Percentiles rank a stretch among this genome's conserved stretches.
Evolutionary conservation across 78 protist genomes (phyloP).

Genomic region (Speleostelium caveatum): DNA sequence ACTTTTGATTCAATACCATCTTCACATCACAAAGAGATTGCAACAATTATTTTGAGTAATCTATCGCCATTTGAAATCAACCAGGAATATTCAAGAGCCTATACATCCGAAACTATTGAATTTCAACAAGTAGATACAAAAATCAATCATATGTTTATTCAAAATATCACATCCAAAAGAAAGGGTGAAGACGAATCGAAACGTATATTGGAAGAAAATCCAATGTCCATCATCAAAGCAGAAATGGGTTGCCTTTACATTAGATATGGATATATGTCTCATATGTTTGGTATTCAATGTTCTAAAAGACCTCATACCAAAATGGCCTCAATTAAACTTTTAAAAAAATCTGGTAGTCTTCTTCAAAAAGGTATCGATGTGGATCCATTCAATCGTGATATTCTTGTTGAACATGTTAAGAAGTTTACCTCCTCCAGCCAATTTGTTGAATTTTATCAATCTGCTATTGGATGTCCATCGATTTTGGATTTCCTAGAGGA

Average conservation of each 20-base stretch:
- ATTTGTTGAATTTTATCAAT: slow-evolving; percentile 71
- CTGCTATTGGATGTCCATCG: slow-evolving; percentile 64
- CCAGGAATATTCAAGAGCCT: not conserved
- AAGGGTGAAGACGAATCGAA: slow-evolving; percentile 52
- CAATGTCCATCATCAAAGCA: slow-evolving; percentile 37
- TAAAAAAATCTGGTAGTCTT: slow-evolving; percentile 43
- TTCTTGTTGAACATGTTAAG: slow-evolving; percentile 53
- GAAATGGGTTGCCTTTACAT: slow-evolving; percentile 67
- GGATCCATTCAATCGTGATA: slow-evolving; percentile 55
- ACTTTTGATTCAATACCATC: slow-evolving; percentile 20
- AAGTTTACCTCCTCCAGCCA: slow-evolving; percentile 54
- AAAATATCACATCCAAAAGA: not conserved
- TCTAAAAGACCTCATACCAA: slow-evolving; percentile 58
- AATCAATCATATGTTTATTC: not conserved
- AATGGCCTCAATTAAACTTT: slow-evolving; percentile 56
- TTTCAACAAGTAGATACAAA: not conserved
- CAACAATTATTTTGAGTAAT: slow-evolving; percentile 23
- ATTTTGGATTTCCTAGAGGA: slow-evolving; percentile 64
- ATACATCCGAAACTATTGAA: not conserved
- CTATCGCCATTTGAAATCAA: slow-evolving; percentile 24
- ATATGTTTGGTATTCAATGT: slow-evolving; percentile 70
- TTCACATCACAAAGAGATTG: slow-evolving; percentile 31
- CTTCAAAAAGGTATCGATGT: slow-evolving; percentile 64
- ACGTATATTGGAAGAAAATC: slow-evolving; percentile 33
- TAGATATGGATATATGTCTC: slow-evolving; percentile 68